A percentile compares a stretch with the other conserved stretches of the same genome.
phyloP scores from a whole-genome alignment of 2,329 filamentous ascomycete species.

The Byssochlamys sp. region DNA sequence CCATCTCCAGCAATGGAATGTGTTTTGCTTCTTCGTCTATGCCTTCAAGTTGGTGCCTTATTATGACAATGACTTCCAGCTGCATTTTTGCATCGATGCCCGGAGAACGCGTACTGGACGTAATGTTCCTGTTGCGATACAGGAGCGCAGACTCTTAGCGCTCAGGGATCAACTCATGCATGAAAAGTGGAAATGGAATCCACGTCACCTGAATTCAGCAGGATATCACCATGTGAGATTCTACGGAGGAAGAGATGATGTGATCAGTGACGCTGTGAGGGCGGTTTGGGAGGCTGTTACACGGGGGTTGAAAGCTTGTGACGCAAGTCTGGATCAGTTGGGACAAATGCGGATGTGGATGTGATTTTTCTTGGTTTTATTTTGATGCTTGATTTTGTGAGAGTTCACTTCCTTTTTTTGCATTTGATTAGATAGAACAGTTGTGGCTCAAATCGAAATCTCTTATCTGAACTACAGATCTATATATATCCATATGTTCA shows the following conservation, averaged over 20 bases:
- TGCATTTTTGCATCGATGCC: conserved; percentile 6
- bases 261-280: conserved; percentile 6
- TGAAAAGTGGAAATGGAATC: conserved; percentile 11
- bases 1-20: conserved; percentile 10
- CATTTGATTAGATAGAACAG: background rate
- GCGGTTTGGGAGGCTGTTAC: conserved; percentile 9
- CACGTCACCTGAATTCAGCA: conserved; percentile 2
- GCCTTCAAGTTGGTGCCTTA: conserved; percentile 5
- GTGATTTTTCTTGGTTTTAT: background rate
- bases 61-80: background rate
- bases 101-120: background rate
- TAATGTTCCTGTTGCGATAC: background rate
- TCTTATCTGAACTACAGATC: no score
- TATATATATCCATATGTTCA: no score
- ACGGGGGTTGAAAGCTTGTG: conserved; percentile 5
- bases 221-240: background rate
- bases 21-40: conserved; percentile 8
- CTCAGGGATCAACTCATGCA: conserved; percentile 7
- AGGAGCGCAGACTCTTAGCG: background rate
- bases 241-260: conserved; percentile 1
- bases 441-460: no score
- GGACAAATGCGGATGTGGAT: background rate
- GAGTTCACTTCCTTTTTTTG: background rate
- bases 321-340: conserved; percentile 1
- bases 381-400: background rate